phyloP scores from a whole-genome alignment of 2,329 filamentous ascomycete species.

The Penicillium nordicum region DNA sequence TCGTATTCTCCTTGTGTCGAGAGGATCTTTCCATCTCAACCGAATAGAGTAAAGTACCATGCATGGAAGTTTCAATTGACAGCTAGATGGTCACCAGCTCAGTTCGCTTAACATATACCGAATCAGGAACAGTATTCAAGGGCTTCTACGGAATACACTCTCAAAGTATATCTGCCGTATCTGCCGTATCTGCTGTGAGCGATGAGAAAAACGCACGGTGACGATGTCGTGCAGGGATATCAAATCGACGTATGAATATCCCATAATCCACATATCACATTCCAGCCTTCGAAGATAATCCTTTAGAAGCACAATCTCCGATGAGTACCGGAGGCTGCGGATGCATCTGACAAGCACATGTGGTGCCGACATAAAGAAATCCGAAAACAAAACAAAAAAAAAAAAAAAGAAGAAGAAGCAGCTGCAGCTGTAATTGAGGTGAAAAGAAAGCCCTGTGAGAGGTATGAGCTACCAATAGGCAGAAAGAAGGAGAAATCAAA shows the following conservation, averaged over 20 bases:
- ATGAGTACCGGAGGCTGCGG: slow-evolving; percentile 7
- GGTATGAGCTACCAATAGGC: slow-evolving; percentile 11
- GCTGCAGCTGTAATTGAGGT: background rate
- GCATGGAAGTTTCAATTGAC: slow-evolving; percentile 3
- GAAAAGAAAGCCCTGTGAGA: slow-evolving; percentile 6
- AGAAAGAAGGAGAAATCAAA: slow-evolving; percentile 8
- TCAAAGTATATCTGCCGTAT: background rate
- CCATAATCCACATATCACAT: background rate
- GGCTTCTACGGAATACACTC: background rate
- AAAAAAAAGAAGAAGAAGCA: background rate
- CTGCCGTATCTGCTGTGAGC: background rate
- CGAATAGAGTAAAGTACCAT: background rate
- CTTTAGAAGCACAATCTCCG: background rate
- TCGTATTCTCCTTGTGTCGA: background rate
- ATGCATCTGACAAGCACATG: slow-evolving; percentile 1
- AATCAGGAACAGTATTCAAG: background rate
- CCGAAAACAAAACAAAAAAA: background rate
- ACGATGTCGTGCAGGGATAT: background rate
- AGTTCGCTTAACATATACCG: background rate
- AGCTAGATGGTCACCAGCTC: slow-evolving; percentile 15
- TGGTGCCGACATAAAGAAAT: background rate
- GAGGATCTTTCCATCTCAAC: slow-evolving; percentile 15
- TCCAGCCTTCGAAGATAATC: background rate
- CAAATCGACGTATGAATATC: background rate
- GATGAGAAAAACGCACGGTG: background rate